Percentiles rank a stretch among this genome's conserved stretches.
Evolutionary conservation across 1,284 basidiomycete genomes (phyloP).

Genomic region (Ustilago lituana): DNA sequence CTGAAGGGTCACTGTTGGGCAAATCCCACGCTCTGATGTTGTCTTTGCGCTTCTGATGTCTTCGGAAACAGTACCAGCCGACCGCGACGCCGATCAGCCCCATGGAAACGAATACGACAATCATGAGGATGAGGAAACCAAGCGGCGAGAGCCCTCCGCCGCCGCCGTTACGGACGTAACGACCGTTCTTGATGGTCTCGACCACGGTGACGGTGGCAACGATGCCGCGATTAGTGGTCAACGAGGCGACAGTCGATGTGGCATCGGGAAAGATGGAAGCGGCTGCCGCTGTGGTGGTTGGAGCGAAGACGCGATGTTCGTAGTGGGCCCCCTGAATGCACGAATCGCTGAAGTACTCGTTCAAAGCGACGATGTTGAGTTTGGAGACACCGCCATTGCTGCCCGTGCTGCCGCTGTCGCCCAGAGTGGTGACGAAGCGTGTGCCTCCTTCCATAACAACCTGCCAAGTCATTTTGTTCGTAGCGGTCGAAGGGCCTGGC

Average conservation of each 20-base stretch:
- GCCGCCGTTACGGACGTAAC: constrained; percentile 5
- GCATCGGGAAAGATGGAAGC: constrained; percentile 47
- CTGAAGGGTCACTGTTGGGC: constrained; percentile 33
- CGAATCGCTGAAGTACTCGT: constrained; percentile 34
- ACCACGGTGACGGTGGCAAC: constrained; percentile 43
- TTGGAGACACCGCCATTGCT: constrained; percentile 43
- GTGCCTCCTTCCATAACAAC: constrained; percentile 40
- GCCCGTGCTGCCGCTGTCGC: constrained; percentile 22
- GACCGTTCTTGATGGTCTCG: constrained; percentile 43
- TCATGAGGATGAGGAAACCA: constrained; percentile 30
- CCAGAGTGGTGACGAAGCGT: constrained; percentile 44
- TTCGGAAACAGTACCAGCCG: constrained; percentile 45
- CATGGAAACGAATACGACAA: constrained; percentile 25
- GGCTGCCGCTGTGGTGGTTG: constrained; percentile 25
- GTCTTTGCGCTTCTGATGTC: constrained; percentile 28
- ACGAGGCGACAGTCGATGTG: constrained; percentile 35
- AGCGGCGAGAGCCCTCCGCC: constrained; percentile 16
- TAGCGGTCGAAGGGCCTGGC: constrained; percentile 1
- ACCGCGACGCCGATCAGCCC: constrained; percentile 29
- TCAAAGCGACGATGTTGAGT: constrained; percentile 39
- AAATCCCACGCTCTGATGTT: constrained; percentile 46
- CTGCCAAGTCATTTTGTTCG: constrained; percentile 26
- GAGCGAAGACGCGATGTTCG: constrained; percentile 25
- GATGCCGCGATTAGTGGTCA: constrained; percentile 39
- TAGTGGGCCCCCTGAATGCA: constrained; percentile 22